Evolutionary conservation across 306 rosid species (phyloP).

Genomic region (Prunus mongolica): DNA sequence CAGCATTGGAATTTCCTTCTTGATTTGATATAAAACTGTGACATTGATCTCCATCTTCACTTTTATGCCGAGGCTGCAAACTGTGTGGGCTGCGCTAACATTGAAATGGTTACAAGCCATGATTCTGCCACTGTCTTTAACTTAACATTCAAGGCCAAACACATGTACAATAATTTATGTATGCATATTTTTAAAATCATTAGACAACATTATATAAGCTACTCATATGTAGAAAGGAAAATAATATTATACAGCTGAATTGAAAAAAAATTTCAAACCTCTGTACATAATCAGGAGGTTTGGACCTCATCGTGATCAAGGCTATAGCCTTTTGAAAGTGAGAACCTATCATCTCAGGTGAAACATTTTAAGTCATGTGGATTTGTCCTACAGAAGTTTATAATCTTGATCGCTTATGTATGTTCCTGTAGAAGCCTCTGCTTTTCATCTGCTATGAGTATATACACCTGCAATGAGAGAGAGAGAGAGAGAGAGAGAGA

Average conservation of each 20-base stretch:
- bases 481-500: background rate
- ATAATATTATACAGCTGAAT: background rate
- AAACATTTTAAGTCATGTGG: background rate
- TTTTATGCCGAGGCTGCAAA: too few species aligned
- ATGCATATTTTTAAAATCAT: background rate
- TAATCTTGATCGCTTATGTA: background rate
- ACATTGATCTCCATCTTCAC: too few species aligned
- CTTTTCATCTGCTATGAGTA: background rate
- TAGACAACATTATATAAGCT: background rate
- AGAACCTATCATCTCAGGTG: background rate
- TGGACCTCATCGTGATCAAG: background rate
- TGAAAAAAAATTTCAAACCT: background rate
- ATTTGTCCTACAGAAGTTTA: background rate
- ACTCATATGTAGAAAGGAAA: background rate
- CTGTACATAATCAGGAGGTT: too few species aligned
- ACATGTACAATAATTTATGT: too few species aligned
- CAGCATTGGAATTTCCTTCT: too few species aligned
- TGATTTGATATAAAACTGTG: too few species aligned
- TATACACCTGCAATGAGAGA: constrained; percentile 1
- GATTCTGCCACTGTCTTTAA: too few species aligned
- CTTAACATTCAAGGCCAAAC: too few species aligned
- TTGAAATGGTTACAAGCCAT: too few species aligned
- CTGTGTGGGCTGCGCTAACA: too few species aligned
- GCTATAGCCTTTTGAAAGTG: background rate
- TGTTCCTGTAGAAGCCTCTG: constrained; percentile 8